Evolutionary conservation across 1,284 basidiomycete species (phyloP), one percentile per base, ranked within the genome.

Genomic region (Ceraceosorus guamensis): DNA sequence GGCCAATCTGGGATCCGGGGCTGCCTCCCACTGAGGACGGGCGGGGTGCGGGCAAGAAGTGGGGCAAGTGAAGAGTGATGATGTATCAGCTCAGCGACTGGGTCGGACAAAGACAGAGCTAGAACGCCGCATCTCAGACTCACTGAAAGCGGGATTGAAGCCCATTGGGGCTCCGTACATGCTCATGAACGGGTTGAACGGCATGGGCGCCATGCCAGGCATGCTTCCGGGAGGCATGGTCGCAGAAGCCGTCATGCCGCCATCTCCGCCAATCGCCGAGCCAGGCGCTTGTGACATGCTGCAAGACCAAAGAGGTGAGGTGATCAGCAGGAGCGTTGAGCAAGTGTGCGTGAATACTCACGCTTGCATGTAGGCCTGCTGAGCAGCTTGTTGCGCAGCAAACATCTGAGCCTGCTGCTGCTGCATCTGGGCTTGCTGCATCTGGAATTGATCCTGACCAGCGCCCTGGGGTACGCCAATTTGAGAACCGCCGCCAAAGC

Each of bases 361-460:
- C 37, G 73, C 70, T 39, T 66, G 68, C 64, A 70, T 66, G 57
- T 74, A 75, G 8, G 73, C 73, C 51, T 60, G 57, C 48, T 60
- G 57, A 30, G 57, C 57, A 14, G 57, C 57, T 47, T 48, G 37
- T n/a, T 41, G 44, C 10, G 52, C 52, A 31, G 55, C 55, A 11
- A 31, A 14, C 62, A 70, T 67, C 51, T 73, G 71, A 6, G 72
- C 72, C 8, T 68, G 67, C 51, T 67, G 65, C 66, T 51, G 47
- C 24, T 52, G 51, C 62, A 70, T 67, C 53, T 73, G 71, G 6
- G 70, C 70, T 11, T 71, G 70, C 52, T 69, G 68, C 67, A 71
- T 67, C 33, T 66, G 68, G 52, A 66, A 65, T 53, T 71, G 71
- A 61, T 69, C 68, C 10, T 66, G 66, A 60, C 61, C 55, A 61